These are phyloP conservation scores for Beauveria sp. DNA, from an alignment of 2,329 filamentous ascomycete genomes.

Conservation along the genomic window DNA sequence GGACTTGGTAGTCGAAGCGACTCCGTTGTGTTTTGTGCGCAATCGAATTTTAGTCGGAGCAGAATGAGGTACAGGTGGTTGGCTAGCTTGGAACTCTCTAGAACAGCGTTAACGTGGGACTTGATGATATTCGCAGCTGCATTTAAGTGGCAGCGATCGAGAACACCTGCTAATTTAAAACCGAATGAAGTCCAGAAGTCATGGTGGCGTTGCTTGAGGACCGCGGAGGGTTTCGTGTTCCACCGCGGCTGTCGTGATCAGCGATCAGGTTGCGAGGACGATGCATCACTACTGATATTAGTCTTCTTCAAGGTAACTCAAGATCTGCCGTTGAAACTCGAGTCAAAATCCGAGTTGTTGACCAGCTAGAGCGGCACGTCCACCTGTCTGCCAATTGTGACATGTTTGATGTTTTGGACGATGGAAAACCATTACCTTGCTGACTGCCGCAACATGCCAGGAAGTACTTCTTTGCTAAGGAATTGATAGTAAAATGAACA, in stretches of 20 bases:
- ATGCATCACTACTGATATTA: neutral
- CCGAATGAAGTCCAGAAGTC: neutral
- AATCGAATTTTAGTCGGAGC: neutral
- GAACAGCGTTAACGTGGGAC: neutral
- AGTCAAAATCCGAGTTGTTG: neutral
- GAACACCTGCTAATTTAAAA: neutral
- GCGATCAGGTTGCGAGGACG: neutral
- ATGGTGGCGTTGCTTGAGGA: neutral
- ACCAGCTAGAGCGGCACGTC: neutral
- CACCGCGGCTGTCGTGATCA: neutral
- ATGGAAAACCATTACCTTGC: neutral
- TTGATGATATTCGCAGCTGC: neutral
- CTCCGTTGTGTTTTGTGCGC: neutral
- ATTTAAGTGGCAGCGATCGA: neutral
- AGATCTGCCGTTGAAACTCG: neutral
- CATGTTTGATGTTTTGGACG: neutral
- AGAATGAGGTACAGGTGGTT: neutral
- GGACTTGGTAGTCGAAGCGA: neutral
- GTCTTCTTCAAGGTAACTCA: neutral
- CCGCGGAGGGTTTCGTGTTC: neutral
- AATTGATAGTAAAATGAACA: neutral
- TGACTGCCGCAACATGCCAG: neutral
- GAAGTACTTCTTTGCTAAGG: neutral
- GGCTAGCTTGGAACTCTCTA: neutral
- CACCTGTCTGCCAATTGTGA: neutral